These are phyloP conservation scores for Byssothecium circinans DNA, from an alignment of 2,329 filamentous ascomycete genomes.

Conservation along the genomic window DNA sequence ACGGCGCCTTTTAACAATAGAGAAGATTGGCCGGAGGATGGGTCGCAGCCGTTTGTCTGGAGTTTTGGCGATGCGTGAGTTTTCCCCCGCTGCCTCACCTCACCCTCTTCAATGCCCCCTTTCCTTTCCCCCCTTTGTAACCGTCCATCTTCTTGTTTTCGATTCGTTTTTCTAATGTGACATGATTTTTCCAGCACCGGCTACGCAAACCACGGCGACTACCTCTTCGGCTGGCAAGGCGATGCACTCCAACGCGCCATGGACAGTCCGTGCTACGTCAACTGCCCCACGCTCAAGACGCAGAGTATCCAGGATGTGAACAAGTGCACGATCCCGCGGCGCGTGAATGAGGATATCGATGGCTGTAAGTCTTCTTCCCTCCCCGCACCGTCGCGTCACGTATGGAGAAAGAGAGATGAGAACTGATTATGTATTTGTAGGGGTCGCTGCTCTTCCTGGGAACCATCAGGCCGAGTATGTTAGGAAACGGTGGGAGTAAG, in stretches of 20 bases:
- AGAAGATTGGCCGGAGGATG: slow-evolving; percentile 33
- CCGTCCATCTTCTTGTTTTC: not conserved
- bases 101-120: too few relatives aligned
- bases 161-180: not conserved
- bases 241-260: slow-evolving; percentile 26
- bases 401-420: not conserved
- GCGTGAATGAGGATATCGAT: slow-evolving; percentile 53
- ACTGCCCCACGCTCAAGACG: slow-evolving; percentile 49
- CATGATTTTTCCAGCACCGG: slow-evolving; percentile 22
- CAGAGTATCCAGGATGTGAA: slow-evolving; percentile 52
- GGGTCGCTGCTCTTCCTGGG: slow-evolving; percentile 19
- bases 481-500: slow-evolving; percentile 14
- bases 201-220: slow-evolving; percentile 30
- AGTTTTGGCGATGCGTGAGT: slow-evolving; percentile 42
- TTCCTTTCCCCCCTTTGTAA: too few relatives aligned
- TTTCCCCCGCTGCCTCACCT: not conserved
- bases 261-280: slow-evolving; percentile 40
- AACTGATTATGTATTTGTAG: slow-evolving; percentile 1
- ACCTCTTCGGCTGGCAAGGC: slow-evolving; percentile 31
- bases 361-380: slow-evolving; percentile 25
- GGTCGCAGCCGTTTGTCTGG: slow-evolving; percentile 21
- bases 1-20: slow-evolving; percentile 32
- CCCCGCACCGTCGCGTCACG: too few relatives aligned
- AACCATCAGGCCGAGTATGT: slow-evolving; percentile 20
- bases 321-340: slow-evolving; percentile 50